Percentiles rank a stretch among this genome's conserved stretches.
Conservation (phyloP, 2,329 filamentous ascomycete species). For the Sporothrix curviconia region DNA sequence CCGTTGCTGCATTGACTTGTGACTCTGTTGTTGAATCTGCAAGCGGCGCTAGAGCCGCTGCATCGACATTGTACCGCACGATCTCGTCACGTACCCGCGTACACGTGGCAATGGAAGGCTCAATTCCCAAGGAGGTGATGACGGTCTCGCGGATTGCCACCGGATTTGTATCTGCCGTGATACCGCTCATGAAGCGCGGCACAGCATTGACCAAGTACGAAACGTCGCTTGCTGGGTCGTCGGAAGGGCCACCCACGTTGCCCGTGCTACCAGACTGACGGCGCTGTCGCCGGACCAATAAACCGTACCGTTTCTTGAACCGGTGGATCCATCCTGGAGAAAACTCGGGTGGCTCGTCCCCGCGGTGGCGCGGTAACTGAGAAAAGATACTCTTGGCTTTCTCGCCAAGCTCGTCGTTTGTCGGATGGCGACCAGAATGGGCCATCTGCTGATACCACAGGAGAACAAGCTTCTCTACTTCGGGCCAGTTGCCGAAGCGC, state of each 20-base stretch:
- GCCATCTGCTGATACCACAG: slow-evolving; percentile 49
- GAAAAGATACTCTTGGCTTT: slow-evolving; percentile 55
- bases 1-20: slow-evolving; percentile 14
- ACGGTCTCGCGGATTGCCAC: slow-evolving; percentile 53
- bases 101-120: slow-evolving; percentile 47
- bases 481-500: slow-evolving; percentile 58
- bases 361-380: slow-evolving; percentile 53
- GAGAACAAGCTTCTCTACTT: slow-evolving; percentile 53
- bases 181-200: slow-evolving; percentile 48
- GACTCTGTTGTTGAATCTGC: slow-evolving; percentile 4
- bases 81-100: slow-evolving; percentile 54
- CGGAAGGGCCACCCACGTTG: slow-evolving; percentile 38
- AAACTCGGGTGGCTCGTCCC: slow-evolving; percentile 54
- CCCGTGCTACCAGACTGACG: slow-evolving; percentile 35
- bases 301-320: slow-evolving; percentile 57
- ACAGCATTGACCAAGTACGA: slow-evolving; percentile 55
- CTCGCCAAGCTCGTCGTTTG: slow-evolving; percentile 56
- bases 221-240: slow-evolving; percentile 49
- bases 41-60: neutral
- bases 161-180: slow-evolving; percentile 52
- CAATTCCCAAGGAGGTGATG: slow-evolving; percentile 48
- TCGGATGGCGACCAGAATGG: slow-evolving; percentile 49
- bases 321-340: slow-evolving; percentile 59
- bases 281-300: slow-evolving; percentile 51
- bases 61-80: slow-evolving; percentile 29